Percentiles rank a stretch among this genome's conserved stretches.
These are phyloP conservation scores for Rhynchospora tenuis DNA, from an alignment of 176 grass and related monocot genomes.

Conservation along the genomic window DNA sequence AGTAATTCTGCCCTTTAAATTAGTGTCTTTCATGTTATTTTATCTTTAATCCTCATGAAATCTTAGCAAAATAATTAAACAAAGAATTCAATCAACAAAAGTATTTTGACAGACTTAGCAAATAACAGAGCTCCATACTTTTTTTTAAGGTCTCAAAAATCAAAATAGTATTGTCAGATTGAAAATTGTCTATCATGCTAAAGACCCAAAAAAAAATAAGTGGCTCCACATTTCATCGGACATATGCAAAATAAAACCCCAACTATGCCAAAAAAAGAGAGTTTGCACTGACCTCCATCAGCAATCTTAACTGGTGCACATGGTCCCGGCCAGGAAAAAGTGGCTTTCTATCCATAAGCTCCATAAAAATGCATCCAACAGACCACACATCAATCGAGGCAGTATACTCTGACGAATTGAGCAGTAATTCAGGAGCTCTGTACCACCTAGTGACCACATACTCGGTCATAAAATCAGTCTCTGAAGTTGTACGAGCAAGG, in stretches of 20 bases:
- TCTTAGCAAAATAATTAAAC: neutral
- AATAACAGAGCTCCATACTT: neutral
- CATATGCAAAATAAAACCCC: neutral
- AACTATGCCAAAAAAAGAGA: neutral
- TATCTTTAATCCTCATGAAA: neutral
- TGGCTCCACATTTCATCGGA: neutral
- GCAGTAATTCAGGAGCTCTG: conserved; percentile 82
- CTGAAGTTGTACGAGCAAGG: conserved; percentile 93
- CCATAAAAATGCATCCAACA: conserved; percentile 99
- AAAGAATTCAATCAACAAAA: neutral
- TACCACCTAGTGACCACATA: conserved; percentile 99
- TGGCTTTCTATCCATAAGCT: conserved; percentile 91
- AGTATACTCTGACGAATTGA: conserved; percentile 97
- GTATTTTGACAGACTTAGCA: neutral
- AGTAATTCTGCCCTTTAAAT: neutral
- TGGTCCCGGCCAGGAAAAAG: conserved; percentile 97
- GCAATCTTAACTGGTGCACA: conserved; percentile 85
- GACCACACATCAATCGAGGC: conserved; percentile 99
- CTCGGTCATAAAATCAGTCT: conserved; percentile 99
- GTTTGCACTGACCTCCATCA: conserved; percentile 74
- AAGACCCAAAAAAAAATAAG: neutral
- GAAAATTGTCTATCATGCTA: neutral
- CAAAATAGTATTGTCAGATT: neutral
- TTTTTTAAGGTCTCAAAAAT: neutral
- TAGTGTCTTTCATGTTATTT: neutral